Evolutionary conservation across 495 filamentous ascomycete species (phyloP).

Genomic region (Neurospora sp.): DNA sequence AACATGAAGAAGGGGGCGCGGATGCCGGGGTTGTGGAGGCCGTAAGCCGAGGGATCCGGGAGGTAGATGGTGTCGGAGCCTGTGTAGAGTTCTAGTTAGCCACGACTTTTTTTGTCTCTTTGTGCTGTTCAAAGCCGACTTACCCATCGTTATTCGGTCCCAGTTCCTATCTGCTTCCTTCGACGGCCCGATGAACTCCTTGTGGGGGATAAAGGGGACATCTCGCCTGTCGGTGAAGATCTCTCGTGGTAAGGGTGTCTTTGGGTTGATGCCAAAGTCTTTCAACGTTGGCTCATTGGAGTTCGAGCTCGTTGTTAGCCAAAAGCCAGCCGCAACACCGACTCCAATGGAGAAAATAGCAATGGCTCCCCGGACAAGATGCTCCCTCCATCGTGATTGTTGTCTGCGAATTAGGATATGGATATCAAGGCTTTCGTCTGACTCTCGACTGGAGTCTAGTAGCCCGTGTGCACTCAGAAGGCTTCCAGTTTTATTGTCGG

Average conservation of each 20-base stretch:
- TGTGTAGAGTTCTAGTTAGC: not conserved
- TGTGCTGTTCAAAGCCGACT: not conserved
- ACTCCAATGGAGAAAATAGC: not conserved
- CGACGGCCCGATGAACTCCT: slow-evolving; percentile 1
- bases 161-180: not conserved
- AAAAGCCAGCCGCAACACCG: not conserved
- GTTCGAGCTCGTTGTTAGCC: not conserved
- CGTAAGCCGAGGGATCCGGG: not conserved
- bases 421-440: not conserved
- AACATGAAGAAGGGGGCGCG: slow-evolving; percentile 3
- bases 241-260: not conserved
- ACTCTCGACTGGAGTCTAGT: not conserved
- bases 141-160: not conserved
- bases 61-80: slow-evolving; percentile 1
- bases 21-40: not conserved
- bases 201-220: not conserved
- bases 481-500: not conserved
- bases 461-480: not conserved
- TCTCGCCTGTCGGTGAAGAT: not conserved
- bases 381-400: not conserved
- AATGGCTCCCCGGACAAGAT: not conserved
- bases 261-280: slow-evolving; percentile 1
- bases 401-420: not conserved
- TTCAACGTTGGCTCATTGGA: not conserved
- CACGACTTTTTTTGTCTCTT: not conserved